Percentiles rank a stretch among this genome's conserved stretches.
These are phyloP conservation scores for Xylaria polymorpha DNA, from an alignment of 2,329 filamentous ascomycete species.

Conservation along the genomic window DNA sequence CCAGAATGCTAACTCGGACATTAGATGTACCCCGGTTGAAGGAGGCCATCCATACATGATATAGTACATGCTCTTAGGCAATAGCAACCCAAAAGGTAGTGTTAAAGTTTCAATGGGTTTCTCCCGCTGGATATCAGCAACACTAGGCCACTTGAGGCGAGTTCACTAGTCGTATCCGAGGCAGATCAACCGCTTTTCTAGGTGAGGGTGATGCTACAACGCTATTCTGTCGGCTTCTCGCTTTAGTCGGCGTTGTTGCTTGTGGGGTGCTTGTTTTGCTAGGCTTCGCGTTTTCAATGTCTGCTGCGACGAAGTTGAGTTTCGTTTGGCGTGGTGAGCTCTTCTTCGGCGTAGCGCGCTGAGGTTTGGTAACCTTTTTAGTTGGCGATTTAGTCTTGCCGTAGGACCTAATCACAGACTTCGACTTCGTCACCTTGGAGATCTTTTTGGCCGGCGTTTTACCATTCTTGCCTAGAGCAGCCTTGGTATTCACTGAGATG, in stretches of 20 bases:
- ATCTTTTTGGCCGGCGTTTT: slow-evolving; percentile 42
- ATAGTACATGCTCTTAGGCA: slow-evolving; percentile 9
- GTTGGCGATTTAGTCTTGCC: slow-evolving; percentile 44
- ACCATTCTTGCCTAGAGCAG: slow-evolving; percentile 43
- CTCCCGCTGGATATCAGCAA: background rate
- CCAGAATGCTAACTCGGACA: slow-evolving; percentile 11
- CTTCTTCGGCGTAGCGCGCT: slow-evolving; percentile 38
- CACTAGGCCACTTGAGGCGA: slow-evolving; percentile 52
- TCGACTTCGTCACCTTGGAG: slow-evolving; percentile 46
- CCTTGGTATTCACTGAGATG: slow-evolving; percentile 54
- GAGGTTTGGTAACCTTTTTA: slow-evolving; percentile 24
- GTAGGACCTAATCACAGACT: slow-evolving; percentile 48
- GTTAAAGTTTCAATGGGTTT: background rate
- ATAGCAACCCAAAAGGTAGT: background rate
- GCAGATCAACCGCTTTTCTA: slow-evolving; percentile 45
- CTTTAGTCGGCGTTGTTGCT: slow-evolving; percentile 29
- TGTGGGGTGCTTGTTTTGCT: slow-evolving; percentile 27
- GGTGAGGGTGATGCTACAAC: slow-evolving; percentile 35
- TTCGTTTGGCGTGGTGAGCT: slow-evolving; percentile 39
- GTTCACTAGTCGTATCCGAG: slow-evolving; percentile 48
- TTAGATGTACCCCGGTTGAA: slow-evolving; percentile 23
- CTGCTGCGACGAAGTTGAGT: slow-evolving; percentile 44
- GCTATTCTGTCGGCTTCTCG: slow-evolving; percentile 32
- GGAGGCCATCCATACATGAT: slow-evolving; percentile 12
- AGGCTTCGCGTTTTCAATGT: slow-evolving; percentile 33